phyloP scores from a whole-genome alignment of 1,284 basidiomycete species.

The Austroboletus niveus region DNA sequence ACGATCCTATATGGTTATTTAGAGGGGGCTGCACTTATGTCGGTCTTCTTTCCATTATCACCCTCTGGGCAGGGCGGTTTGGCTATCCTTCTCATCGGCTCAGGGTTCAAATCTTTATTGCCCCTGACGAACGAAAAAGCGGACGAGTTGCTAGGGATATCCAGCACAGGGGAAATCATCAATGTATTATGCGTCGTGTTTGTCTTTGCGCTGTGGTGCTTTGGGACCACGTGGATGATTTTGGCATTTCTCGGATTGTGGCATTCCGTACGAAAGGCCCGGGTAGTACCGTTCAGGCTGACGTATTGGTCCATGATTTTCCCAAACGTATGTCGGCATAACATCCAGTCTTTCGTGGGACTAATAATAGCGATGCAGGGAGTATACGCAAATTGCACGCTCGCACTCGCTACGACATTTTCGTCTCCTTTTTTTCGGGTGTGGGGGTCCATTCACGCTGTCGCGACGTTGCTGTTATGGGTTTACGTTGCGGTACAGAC shows the following conservation, averaged over 20 bases:
- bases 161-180: constrained; percentile 38
- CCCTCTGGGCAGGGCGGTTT: constrained; percentile 61
- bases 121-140: constrained; percentile 29
- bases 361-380: no score
- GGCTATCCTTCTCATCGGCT: constrained; percentile 45
- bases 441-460: constrained; percentile 53
- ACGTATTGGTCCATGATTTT: constrained; percentile 62
- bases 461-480: constrained; percentile 58
- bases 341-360: not conserved
- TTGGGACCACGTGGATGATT: constrained; percentile 54
- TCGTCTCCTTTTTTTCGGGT: constrained; percentile 53
- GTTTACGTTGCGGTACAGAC: constrained; percentile 47
- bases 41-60: constrained; percentile 58
- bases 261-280: constrained; percentile 37
- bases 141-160: constrained; percentile 24
- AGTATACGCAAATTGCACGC: constrained; percentile 64
- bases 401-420: constrained; percentile 50
- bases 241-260: constrained; percentile 47
- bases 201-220: constrained; percentile 52
- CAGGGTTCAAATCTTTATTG: constrained; percentile 39
- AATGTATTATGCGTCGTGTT: constrained; percentile 43
- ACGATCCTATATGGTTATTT: constrained; percentile 48
- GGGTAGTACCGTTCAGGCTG: constrained; percentile 47
- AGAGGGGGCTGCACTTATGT: constrained; percentile 48
- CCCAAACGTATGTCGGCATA: constrained; percentile 48